These are phyloP conservation scores for Aureobasidium sp. DNA, from an alignment of 2,329 filamentous ascomycete genomes.

Conservation along the genomic window DNA sequence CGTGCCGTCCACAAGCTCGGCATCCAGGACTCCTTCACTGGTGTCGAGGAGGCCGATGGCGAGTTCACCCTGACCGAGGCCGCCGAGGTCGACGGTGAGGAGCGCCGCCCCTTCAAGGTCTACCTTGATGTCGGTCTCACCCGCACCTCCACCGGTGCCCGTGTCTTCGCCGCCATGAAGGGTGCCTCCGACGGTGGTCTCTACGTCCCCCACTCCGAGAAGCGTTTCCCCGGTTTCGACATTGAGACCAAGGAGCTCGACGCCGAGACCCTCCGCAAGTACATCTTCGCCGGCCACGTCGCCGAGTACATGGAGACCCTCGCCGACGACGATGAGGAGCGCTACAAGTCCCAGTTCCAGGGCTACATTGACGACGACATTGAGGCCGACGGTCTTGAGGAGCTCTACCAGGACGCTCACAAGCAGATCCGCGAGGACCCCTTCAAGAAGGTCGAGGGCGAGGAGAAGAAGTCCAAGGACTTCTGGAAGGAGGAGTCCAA, in stretches of 20 bases:
- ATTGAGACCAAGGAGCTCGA: constrained; percentile 98
- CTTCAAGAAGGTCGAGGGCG: constrained; percentile 79
- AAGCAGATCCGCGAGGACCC: constrained; percentile 95
- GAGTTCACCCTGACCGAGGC: constrained; percentile 96
- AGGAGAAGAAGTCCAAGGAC: constrained; percentile 92
- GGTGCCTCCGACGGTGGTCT: constrained; percentile 98
- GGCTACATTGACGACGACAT: constrained; percentile 96
- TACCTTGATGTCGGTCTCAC: constrained; percentile 96
- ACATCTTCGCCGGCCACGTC: constrained; percentile 98
- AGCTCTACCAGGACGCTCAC: constrained; percentile 92
- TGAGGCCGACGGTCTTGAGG: constrained; percentile 94
- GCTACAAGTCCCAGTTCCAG: constrained; percentile 96
- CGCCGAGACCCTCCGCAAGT: constrained; percentile 92
- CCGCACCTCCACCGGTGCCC: constrained; percentile 96
- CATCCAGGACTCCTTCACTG: constrained; percentile 83
- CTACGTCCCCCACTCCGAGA: constrained; percentile 95
- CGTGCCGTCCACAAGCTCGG: constrained; percentile 96
- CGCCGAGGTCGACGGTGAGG: constrained; percentile 77
- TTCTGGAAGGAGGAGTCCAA: constrained; percentile 67
- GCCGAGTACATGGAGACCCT: constrained; percentile 99
- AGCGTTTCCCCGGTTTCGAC: constrained; percentile 98
- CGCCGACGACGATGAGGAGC: constrained; percentile 99
- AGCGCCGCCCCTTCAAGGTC: constrained; percentile 96
- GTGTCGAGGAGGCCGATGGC: constrained; percentile 94
- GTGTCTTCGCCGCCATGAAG: constrained; percentile 99